Evolutionary conservation across 2,329 filamentous ascomycete species (phyloP).

Genomic region (Diplodia corticola): DNA sequence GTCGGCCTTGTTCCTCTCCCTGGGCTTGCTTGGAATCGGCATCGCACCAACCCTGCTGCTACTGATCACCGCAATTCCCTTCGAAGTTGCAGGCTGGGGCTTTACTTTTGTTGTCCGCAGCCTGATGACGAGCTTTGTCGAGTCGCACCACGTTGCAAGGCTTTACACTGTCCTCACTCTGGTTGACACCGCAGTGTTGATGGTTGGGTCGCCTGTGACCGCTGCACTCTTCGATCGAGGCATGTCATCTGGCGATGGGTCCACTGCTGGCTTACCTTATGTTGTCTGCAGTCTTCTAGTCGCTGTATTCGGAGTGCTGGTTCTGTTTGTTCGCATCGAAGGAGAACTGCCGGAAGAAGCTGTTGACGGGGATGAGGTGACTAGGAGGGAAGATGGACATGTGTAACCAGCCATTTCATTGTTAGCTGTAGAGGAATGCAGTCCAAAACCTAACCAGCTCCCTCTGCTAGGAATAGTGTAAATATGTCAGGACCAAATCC

Average conservation of each 20-base stretch:
- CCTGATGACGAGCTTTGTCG: slow-evolving; percentile 56
- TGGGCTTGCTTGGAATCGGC: slow-evolving; percentile 34
- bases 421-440: no score
- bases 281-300: slow-evolving; percentile 37
- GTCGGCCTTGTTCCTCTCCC: slow-evolving; percentile 30
- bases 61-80: slow-evolving; percentile 43
- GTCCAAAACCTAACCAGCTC: no score
- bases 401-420: no score
- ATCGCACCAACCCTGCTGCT: slow-evolving; percentile 32
- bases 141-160: slow-evolving; percentile 55
- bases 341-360: neutral
- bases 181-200: slow-evolving; percentile 52
- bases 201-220: slow-evolving; percentile 50
- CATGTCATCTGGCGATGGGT: slow-evolving; percentile 48
- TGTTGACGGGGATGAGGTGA: no score
- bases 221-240: slow-evolving; percentile 51
- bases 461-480: no score
- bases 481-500: no score
- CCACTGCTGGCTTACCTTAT: slow-evolving; percentile 54
- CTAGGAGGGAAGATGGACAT: neutral
- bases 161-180: slow-evolving; percentile 56
- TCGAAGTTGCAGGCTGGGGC: slow-evolving; percentile 51
- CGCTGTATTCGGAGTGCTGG: neutral
- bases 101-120: slow-evolving; percentile 49
- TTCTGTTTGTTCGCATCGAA: neutral